These are phyloP conservation scores for Lachnellula willkommii DNA, from an alignment of 2,329 filamentous ascomycete genomes.

Conservation along the genomic window DNA sequence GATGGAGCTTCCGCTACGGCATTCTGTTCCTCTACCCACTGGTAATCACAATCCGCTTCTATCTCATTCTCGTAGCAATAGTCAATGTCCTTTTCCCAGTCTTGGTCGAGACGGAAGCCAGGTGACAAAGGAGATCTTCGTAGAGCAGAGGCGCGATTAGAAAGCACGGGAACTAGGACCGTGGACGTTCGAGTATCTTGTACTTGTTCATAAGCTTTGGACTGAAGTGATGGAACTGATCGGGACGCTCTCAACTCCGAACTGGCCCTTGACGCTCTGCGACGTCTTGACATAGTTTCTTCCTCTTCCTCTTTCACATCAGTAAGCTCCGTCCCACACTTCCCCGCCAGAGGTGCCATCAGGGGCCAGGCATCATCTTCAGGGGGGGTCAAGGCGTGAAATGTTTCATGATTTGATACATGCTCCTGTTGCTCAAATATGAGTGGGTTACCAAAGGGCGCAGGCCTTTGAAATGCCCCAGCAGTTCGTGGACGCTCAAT, in stretches of 20 bases:
- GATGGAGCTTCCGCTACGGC: slow-evolving; percentile 27
- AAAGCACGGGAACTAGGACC: slow-evolving; percentile 13
- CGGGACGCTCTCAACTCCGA: slow-evolving; percentile 26
- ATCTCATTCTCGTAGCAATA: slow-evolving; percentile 66
- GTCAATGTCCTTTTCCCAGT: slow-evolving; percentile 67
- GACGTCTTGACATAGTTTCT: slow-evolving; percentile 27
- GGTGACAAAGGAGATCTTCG: slow-evolving; percentile 12
- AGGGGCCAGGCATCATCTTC: slow-evolving; percentile 43
- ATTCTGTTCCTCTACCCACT: slow-evolving; percentile 49
- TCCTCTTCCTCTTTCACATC: slow-evolving; percentile 63
- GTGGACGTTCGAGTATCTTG: slow-evolving; percentile 15
- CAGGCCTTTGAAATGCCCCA: slow-evolving; percentile 42
- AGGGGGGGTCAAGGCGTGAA: slow-evolving; percentile 41
- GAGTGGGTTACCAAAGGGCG: slow-evolving; percentile 34
- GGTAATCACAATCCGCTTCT: slow-evolving; percentile 61
- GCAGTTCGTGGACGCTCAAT: slow-evolving; percentile 43
- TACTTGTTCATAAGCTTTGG: slow-evolving; percentile 39
- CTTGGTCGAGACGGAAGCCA: slow-evolving; percentile 16
- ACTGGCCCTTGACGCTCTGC: slow-evolving; percentile 23
- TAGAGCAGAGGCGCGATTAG: slow-evolving; percentile 1
- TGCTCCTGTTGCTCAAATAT: slow-evolving; percentile 26
- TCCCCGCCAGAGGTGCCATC: slow-evolving; percentile 20
- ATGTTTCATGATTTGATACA: slow-evolving; percentile 20
- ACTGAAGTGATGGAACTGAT: slow-evolving; percentile 30
- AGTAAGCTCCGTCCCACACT: slow-evolving; percentile 38